Percentiles rank a stretch among this genome's conserved stretches.
These are phyloP conservation scores for Tilletia caries DNA, from an alignment of 1,284 basidiomycete genomes.

Conservation along the genomic window DNA sequence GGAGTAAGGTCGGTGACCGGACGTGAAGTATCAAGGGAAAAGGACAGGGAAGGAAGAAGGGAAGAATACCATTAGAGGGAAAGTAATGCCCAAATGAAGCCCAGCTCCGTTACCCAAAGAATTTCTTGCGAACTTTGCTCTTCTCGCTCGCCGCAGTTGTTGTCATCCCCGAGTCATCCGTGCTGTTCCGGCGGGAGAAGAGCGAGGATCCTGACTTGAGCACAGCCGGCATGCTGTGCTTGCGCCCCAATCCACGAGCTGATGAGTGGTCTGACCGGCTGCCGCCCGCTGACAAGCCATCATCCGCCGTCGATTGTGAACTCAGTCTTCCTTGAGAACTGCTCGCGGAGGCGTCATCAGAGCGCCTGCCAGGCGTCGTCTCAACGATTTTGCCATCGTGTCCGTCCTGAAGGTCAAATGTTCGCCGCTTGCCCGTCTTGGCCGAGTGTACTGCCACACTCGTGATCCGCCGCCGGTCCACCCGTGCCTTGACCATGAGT, in stretches of 20 bases:
- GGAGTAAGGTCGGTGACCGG: too few relatives aligned
- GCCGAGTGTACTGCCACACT: slow-evolving; percentile 18
- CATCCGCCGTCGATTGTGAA: not conserved
- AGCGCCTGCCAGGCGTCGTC: not conserved
- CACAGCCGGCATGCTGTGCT: slow-evolving; percentile 9
- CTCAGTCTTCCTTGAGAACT: not conserved
- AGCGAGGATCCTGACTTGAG: not conserved
- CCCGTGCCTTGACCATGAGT: slow-evolving; percentile 24
- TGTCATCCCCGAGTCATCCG: not conserved
- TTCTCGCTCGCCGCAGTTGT: not conserved
- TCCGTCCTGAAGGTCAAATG: slow-evolving; percentile 23
- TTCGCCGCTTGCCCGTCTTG: slow-evolving; percentile 16
- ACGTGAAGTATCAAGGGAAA: too few relatives aligned
- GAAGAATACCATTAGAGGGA: too few relatives aligned
- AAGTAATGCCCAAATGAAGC: too few relatives aligned
- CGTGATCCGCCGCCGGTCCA: slow-evolving; percentile 20
- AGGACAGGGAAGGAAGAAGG: too few relatives aligned
- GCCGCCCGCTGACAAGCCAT: not conserved
- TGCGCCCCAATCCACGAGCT: not conserved
- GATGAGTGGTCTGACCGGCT: not conserved
- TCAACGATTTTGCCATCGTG: slow-evolving; percentile 20
- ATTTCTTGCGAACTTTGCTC: not conserved
- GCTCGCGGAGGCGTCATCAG: not conserved
- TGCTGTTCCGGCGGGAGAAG: not conserved
- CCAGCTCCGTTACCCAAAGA: slow-evolving; percentile 2